phyloP scores from a whole-genome alignment of 129 eudicot species.

The Centrapalus pauciflorus region DNA sequence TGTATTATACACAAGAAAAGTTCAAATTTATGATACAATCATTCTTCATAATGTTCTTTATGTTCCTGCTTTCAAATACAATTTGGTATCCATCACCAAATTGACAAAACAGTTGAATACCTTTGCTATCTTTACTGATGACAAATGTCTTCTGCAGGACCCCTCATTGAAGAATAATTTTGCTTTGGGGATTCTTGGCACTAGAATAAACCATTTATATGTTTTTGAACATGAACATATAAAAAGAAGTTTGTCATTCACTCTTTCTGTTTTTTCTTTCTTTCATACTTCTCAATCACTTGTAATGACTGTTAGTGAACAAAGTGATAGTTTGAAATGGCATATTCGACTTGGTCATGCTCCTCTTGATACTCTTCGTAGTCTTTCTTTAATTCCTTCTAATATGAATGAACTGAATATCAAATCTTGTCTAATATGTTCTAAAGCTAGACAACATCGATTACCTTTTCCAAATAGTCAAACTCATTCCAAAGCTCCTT shows the following conservation, averaged over 20 bases:
- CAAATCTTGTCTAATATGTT: background rate
- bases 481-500: background rate
- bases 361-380: background rate
- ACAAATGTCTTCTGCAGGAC: too few relatives aligned
- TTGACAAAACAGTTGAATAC: too few relatives aligned
- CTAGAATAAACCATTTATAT: too few relatives aligned
- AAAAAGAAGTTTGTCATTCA: background rate
- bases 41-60: too few relatives aligned
- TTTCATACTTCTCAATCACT: background rate
- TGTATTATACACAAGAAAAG: background rate
- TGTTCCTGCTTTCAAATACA: too few relatives aligned
- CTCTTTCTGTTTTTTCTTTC: background rate
- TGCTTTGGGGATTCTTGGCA: too few relatives aligned
- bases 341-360: background rate
- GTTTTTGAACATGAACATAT: background rate
- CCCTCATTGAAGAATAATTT: too few relatives aligned
- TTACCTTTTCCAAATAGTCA: background rate
- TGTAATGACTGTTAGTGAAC: too few relatives aligned
- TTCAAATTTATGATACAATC: background rate
- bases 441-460: background rate
- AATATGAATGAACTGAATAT: background rate
- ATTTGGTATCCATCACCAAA: too few relatives aligned
- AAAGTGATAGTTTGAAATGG: background rate
- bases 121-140: too few relatives aligned
- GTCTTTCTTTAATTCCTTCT: background rate